phyloP scores from a whole-genome alignment of 1,284 basidiomycete genomes.

The Inonotus hispidus region DNA sequence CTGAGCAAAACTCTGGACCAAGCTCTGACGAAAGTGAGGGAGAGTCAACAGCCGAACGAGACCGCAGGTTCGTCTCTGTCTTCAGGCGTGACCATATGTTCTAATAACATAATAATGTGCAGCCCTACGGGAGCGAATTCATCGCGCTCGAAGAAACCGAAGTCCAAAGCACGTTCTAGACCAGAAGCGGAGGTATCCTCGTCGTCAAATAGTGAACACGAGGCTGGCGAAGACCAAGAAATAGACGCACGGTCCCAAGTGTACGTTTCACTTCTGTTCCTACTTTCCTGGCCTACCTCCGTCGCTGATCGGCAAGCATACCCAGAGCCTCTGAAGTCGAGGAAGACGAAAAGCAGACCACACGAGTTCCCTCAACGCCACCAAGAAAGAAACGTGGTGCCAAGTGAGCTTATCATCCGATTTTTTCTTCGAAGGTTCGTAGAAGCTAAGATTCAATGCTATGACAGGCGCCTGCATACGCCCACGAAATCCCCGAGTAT shows the following conservation, averaged over 20 bases:
- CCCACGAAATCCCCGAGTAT: constrained; percentile 16
- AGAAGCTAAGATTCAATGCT: background rate
- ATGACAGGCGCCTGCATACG: constrained; percentile 14
- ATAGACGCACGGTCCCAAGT: background rate
- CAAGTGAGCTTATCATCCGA: constrained; percentile 5
- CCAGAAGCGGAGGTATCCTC: background rate
- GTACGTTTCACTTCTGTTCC: background rate
- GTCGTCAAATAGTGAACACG: background rate
- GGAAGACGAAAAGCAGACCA: constrained; percentile 7
- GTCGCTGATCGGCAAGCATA: background rate
- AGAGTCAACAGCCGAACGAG: background rate
- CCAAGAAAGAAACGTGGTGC: background rate
- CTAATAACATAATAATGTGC: background rate
- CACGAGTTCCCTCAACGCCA: constrained; percentile 2
- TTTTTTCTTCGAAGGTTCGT: background rate
- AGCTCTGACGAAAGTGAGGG: background rate
- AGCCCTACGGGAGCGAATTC: background rate
- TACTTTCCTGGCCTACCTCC: background rate
- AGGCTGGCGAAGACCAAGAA: background rate
- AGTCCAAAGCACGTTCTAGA: background rate
- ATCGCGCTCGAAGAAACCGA: background rate
- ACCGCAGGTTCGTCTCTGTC: background rate
- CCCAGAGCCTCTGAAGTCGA: background rate
- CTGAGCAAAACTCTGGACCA: background rate
- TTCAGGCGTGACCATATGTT: background rate